Evolutionary conservation across 306 rosid species (phyloP), one percentile per base, ranked within the genome.

Genomic region (Vicia faba): DNA sequence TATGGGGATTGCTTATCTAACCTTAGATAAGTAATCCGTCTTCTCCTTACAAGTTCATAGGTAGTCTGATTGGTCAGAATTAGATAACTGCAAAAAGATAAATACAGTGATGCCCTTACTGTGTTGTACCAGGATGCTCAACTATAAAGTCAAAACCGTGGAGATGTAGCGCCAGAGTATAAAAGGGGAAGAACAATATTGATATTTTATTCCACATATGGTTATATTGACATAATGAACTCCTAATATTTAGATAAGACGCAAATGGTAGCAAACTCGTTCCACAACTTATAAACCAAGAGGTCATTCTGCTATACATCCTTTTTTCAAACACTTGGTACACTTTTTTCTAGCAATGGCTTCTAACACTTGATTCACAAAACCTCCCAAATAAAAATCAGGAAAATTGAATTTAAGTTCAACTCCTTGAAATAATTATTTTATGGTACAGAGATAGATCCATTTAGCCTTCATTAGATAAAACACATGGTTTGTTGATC

Each of bases 11-110:
- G 33, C 45, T 53, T 23, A 72, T 79, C 89, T 35, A 70, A 95
- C 99, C 99, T 91, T 53, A 95, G 86, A 77, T 90, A 91, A 29
- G 81, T 59, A 78, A 95, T 95, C 51, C 99, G 87, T 68, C 97
- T 95, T 57, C 99, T 93, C 80, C 95, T 88, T 72, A 95, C 91
- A 11, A 95, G 95, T 76, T 95, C 99, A 54, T 81, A 91, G 14
- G 97, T 95, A 13, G 96, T 95, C 81, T 95, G 97, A 74, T 95
- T 95, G 40, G 97, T 95, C 80, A 95, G 60, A 77, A 89, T 81
- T 59, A 91, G 96, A 77, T 86, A 95, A 69, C 99, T 95, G 92
- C 88, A 80, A 55, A 72, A 81, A 64, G 67, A 38, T 18, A 77
- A 65, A 19, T 57, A 26, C 53, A 40, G 63, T n/a, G 12, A 70